Percentiles rank a stretch among this genome's conserved stretches.
Evolutionary conservation across 495 filamentous ascomycete genomes (phyloP).

Genomic region (Hamigera avellanea): DNA sequence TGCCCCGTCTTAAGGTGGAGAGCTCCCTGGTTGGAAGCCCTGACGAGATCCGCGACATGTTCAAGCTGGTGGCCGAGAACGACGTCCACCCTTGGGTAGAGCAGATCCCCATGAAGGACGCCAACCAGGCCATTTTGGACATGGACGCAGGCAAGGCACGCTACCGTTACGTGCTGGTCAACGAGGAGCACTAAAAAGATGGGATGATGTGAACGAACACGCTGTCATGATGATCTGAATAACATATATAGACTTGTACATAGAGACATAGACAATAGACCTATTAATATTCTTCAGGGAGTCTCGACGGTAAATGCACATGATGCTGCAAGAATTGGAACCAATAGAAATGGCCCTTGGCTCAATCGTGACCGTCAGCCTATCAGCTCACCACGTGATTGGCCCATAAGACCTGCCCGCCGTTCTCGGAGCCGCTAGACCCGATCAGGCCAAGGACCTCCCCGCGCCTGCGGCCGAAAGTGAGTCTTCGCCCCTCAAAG

Average conservation of each 20-base stretch:
- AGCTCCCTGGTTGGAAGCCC: constrained; percentile 67
- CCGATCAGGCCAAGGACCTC: constrained; percentile 1
- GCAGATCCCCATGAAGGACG: constrained; percentile 60
- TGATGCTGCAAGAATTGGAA: too few species aligned
- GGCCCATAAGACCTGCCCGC: constrained; percentile 1
- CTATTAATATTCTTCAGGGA: too few species aligned
- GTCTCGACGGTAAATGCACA: too few species aligned
- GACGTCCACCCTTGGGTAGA: constrained; percentile 62
- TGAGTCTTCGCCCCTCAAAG: too few species aligned
- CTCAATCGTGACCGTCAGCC: background rate
- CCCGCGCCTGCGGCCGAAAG: constrained; percentile 2
- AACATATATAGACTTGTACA: constrained; percentile 3
- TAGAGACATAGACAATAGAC: constrained; percentile 2
- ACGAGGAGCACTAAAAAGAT: constrained; percentile 25
- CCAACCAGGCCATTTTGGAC: constrained; percentile 60
- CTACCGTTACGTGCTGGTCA: constrained; percentile 67
- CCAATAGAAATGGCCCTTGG: too few species aligned
- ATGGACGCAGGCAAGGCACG: constrained; percentile 59
- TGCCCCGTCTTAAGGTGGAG: constrained; percentile 53
- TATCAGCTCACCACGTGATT: constrained; percentile 11
- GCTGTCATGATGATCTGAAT: background rate
- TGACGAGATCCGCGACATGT: constrained; percentile 68
- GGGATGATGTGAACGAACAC: background rate
- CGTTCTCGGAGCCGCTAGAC: constrained; percentile 23
- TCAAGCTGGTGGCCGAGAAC: constrained; percentile 63